Evolutionary conservation across 768 basidiomycete genomes (phyloP).

Genomic region (Lactarius psammicola): DNA sequence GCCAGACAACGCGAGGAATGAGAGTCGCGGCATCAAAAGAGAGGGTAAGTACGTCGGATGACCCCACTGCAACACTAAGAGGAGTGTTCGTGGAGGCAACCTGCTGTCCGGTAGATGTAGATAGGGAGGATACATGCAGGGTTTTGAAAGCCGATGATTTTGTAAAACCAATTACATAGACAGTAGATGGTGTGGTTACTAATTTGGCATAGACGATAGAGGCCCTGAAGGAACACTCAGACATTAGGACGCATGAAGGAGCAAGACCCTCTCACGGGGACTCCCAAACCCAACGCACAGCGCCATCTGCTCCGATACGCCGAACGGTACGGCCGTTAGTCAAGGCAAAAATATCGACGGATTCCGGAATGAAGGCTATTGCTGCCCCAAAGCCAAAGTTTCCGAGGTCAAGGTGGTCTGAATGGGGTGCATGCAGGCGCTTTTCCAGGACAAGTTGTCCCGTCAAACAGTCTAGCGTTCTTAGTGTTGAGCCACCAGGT

Average conservation of each 20-base stretch:
- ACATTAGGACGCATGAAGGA: background rate
- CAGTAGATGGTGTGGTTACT: conserved; percentile 46
- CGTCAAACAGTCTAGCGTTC: conserved; percentile 60
- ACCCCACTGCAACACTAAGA: conserved; percentile 43
- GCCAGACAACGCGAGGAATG: conserved; percentile 48
- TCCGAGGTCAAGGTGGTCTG: conserved; percentile 50
- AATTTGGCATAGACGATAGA: conserved; percentile 64
- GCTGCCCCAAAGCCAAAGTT: conserved; percentile 60
- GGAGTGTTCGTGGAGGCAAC: conserved; percentile 52
- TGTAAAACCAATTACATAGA: conserved; percentile 55
- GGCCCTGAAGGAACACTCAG: conserved; percentile 45
- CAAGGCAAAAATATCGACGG: conserved; percentile 48
- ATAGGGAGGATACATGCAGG: conserved; percentile 63
- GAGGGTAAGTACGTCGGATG: conserved; percentile 41
- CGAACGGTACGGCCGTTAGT: conserved; percentile 61
- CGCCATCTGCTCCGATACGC: conserved; percentile 52
- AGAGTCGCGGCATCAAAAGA: conserved; percentile 27
- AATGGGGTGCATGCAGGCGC: conserved; percentile 48
- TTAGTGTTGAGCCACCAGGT: conserved; percentile 62
- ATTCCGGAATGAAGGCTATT: conserved; percentile 43
- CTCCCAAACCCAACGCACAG: conserved; percentile 69
- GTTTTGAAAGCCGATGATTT: conserved; percentile 53
- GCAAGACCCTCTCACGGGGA: conserved; percentile 50
- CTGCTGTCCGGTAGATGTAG: conserved; percentile 51
- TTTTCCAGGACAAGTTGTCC: conserved; percentile 70